Evolutionary conservation across 2,329 filamentous ascomycete species (phyloP).

Genomic region (Pseudopyrenochaeta lycopersici): DNA sequence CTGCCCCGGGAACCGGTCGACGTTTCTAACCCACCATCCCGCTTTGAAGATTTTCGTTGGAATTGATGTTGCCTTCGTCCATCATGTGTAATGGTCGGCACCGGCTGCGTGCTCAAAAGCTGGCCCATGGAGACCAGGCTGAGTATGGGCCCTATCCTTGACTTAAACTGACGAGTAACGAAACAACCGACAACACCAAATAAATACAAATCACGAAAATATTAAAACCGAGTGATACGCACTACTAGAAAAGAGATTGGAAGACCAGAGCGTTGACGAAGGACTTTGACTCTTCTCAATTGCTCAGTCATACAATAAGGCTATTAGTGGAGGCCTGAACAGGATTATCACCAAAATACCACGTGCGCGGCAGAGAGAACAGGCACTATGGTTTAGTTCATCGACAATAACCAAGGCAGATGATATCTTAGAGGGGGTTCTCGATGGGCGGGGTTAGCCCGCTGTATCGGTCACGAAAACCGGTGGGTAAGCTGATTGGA

Average conservation of each 20-base stretch:
- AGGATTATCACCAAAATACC: neutral
- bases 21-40: neutral
- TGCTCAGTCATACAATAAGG: neutral
- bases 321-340: neutral
- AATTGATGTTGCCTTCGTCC: neutral
- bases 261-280: too few species aligned
- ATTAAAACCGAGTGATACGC: neutral
- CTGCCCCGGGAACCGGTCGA: neutral
- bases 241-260: too few species aligned
- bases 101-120: conserved; percentile 5
- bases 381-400: neutral
- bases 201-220: neutral
- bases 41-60: neutral
- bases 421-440: conserved; percentile 1
- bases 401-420: conserved; percentile 1
- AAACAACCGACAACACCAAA: neutral
- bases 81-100: neutral
- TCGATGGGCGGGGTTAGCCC: conserved; percentile 11
- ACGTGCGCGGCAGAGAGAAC: neutral
- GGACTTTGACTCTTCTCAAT: too few species aligned
- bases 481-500: conserved; percentile 11
- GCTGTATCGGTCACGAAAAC: conserved; percentile 15
- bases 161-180: neutral
- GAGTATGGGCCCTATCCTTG: neutral
- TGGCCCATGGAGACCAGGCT: conserved; percentile 14